phyloP scores from a whole-genome alignment of 495 filamentous ascomycete genomes.

The Cenococcum geophilum region DNA sequence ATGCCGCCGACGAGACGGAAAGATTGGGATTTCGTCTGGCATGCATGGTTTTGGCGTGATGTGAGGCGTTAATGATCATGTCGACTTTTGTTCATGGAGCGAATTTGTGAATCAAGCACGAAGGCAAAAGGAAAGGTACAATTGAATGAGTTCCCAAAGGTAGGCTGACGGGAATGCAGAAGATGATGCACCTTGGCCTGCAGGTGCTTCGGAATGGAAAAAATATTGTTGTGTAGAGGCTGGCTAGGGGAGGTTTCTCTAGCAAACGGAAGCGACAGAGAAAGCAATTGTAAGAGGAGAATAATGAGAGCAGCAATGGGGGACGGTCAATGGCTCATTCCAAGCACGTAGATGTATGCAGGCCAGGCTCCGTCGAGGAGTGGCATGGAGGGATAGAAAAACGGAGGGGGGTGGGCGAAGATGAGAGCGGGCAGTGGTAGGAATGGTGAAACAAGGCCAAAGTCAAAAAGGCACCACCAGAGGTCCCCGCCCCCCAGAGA shows the following conservation, averaged over 20 bases:
- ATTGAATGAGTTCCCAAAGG: not conserved
- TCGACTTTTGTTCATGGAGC: slow-evolving; percentile 6
- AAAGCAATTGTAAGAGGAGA: slow-evolving; percentile 2
- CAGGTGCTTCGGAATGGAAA: slow-evolving; percentile 16
- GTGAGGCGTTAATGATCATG: slow-evolving; percentile 27
- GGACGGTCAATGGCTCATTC: not conserved
- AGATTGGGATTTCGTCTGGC: slow-evolving; percentile 37
- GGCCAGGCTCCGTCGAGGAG: slow-evolving; percentile 5
- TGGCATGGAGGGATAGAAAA: not conserved
- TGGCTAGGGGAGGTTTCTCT: not conserved
- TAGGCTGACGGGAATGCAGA: slow-evolving; percentile 1
- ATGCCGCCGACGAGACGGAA: slow-evolving; percentile 34
- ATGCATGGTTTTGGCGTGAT: slow-evolving; percentile 34
- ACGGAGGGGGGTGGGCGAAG: not conserved
- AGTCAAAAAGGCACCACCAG: too few species aligned
- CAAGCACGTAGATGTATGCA: not conserved
- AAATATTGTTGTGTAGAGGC: not conserved
- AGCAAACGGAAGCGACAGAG: not conserved
- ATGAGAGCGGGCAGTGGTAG: not conserved
- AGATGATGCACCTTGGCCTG: slow-evolving; percentile 25
- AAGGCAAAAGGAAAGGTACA: not conserved
- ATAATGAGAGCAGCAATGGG: slow-evolving; percentile 1
- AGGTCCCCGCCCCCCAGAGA: too few species aligned
- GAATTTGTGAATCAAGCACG: not conserved
- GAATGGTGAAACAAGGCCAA: not conserved